A percentile compares a stretch with the other conserved stretches of the same genome.
These are phyloP conservation scores for Pleurotus ostreatus DNA, from an alignment of 768 basidiomycete genomes.

Conservation along the genomic window DNA sequence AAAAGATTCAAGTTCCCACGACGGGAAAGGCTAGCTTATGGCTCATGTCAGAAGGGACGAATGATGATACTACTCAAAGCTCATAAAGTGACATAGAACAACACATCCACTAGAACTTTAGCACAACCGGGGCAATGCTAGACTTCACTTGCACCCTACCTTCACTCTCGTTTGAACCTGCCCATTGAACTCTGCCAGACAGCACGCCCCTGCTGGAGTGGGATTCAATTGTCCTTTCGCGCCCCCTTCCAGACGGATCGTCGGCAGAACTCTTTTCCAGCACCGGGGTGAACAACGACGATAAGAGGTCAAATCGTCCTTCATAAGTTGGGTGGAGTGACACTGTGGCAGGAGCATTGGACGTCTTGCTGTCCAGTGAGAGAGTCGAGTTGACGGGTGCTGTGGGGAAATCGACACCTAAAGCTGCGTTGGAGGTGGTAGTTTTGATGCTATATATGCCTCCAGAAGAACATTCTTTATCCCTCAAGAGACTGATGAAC, in stretches of 20 bases:
- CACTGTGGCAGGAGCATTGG: slow-evolving; percentile 31
- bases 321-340: slow-evolving; percentile 31
- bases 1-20: too few species aligned
- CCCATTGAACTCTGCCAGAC: slow-evolving; percentile 2
- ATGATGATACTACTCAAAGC: too few species aligned
- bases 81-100: too few species aligned
- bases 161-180: not conserved
- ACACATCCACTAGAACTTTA: not conserved
- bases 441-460: slow-evolving; percentile 29
- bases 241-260: slow-evolving; percentile 8
- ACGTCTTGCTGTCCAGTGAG: slow-evolving; percentile 21
- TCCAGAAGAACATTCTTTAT: slow-evolving; percentile 12
- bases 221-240: not conserved
- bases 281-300: not conserved
- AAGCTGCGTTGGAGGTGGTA: slow-evolving; percentile 27
- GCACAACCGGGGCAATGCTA: not conserved
- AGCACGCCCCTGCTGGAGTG: not conserved
- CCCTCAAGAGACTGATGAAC: slow-evolving; percentile 12
- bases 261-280: not conserved
- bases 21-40: too few species aligned
- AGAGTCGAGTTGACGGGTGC: slow-evolving; percentile 32
- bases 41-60: too few species aligned
- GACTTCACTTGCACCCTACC: not conserved
- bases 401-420: slow-evolving; percentile 24
- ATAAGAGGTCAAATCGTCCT: slow-evolving; percentile 25